A percentile compares a stretch with the other conserved stretches of the same genome.
phyloP scores from a whole-genome alignment of 371 early-diverging fungal species.

The Actinomucor elegans region DNA sequence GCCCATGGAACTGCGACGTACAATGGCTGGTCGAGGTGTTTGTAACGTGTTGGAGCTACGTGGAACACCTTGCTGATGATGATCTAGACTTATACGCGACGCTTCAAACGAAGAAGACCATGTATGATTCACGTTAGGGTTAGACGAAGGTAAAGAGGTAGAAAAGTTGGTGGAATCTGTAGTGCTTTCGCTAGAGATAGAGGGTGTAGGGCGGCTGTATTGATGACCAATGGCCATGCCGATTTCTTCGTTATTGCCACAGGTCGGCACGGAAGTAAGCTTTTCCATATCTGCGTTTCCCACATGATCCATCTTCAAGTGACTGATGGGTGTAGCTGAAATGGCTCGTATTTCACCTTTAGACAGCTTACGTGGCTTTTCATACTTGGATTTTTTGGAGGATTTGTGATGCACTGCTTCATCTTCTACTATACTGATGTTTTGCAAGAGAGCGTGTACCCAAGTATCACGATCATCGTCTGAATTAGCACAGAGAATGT shows the following conservation, averaged over 20 bases:
- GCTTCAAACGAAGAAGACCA: conserved; percentile 4
- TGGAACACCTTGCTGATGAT: not conserved
- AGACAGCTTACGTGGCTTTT: conserved; percentile 39
- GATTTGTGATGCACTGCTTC: not conserved
- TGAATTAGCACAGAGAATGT: conserved; percentile 87
- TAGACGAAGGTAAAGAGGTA: conserved; percentile 10
- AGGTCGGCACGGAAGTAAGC: conserved; percentile 8
- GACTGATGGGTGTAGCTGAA: conserved; percentile 33
- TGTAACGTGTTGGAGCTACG: conserved; percentile 10
- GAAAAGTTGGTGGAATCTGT: not conserved
- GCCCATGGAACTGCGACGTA: conserved; percentile 42
- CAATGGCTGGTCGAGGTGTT: conserved; percentile 29
- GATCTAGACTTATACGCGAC: conserved; percentile 10
- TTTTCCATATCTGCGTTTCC: conserved; percentile 23
- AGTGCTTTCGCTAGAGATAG: conserved; percentile 21
- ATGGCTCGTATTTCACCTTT: conserved; percentile 41
- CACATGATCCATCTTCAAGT: conserved; percentile 23
- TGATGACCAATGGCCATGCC: not conserved
- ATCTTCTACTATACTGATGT: conserved; percentile 42
- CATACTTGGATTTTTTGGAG: conserved; percentile 16
- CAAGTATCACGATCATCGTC: conserved; percentile 90
- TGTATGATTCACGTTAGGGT: not conserved
- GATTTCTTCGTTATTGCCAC: not conserved
- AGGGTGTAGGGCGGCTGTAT: conserved; percentile 10
- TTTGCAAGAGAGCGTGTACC: conserved; percentile 68